Evolutionary conservation across 75 land plant species (phyloP).

Genomic region (Cryptomeria japonica): DNA sequence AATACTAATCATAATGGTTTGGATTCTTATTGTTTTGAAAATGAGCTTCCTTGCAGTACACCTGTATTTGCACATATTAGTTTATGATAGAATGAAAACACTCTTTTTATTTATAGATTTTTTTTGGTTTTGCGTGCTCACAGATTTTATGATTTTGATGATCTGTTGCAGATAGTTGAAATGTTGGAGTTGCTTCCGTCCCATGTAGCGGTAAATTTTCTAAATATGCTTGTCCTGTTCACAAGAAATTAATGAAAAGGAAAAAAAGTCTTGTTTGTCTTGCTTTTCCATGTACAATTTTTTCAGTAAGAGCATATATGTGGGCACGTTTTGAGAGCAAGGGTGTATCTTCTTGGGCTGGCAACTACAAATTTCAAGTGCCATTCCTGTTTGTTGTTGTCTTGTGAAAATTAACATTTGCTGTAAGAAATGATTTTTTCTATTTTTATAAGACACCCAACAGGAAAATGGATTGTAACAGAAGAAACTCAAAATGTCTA

Average conservation of each 20-base stretch:
- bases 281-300: not conserved
- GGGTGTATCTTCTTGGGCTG: not conserved
- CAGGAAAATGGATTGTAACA: not conserved
- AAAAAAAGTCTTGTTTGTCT: not conserved
- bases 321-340: not conserved
- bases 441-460: not conserved
- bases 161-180: conserved; percentile 61
- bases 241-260: not conserved
- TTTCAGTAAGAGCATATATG: not conserved
- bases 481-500: not conserved
- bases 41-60: not conserved
- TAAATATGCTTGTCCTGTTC: not conserved
- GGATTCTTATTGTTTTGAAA: not conserved
- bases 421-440: not conserved
- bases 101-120: not conserved
- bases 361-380: not conserved
- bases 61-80: not conserved
- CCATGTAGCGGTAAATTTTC: conserved; percentile 67
- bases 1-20: not conserved
- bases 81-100: not conserved
- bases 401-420: not conserved
- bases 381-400: not conserved
- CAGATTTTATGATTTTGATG: not conserved
- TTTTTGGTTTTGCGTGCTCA: not conserved
- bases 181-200: conserved; percentile 76